Conservation (phyloP, 352 stramenopile species). For the Lagenidium sp. region DNA sequence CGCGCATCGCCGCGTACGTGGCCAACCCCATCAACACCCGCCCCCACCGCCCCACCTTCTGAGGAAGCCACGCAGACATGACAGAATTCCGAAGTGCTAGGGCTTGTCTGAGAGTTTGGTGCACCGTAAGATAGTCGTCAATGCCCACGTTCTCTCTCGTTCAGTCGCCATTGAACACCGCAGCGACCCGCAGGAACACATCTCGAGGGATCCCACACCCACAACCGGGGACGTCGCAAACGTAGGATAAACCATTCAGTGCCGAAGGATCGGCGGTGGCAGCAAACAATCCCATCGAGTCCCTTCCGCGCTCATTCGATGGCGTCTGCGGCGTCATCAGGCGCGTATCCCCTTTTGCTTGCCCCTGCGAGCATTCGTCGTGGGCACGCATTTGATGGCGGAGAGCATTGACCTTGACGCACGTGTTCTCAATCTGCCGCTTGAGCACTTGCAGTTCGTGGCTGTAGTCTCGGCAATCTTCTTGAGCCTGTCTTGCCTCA, state of each 20-base stretch:
- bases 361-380: constrained; percentile 1
- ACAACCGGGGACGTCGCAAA: constrained; percentile 47
- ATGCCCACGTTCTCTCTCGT: too few species aligned
- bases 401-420: constrained; percentile 35
- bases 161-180: constrained; percentile 41
- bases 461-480: constrained; percentile 16
- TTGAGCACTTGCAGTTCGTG: constrained; percentile 30
- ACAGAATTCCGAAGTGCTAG: too few species aligned
- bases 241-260: constrained; percentile 12
- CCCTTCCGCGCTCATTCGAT: neutral
- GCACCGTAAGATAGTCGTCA: neutral
- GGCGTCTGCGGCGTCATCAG: constrained; percentile 4
- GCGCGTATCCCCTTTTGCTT: too few species aligned
- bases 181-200: constrained; percentile 41
- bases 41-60: neutral
- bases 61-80: neutral
- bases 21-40: constrained; percentile 8
- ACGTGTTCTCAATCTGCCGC: constrained; percentile 40
- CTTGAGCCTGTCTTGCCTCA: constrained; percentile 27
- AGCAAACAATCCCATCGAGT: too few species aligned
- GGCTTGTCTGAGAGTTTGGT: too few species aligned
- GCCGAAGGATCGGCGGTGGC: too few species aligned
- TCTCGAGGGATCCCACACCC: constrained; percentile 45
- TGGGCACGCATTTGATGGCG: constrained; percentile 2
- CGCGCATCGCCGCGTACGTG: constrained; percentile 13